Conservation (phyloP, 2,329 filamentous ascomycete genomes). For the Scedosporium boydii region DNA sequence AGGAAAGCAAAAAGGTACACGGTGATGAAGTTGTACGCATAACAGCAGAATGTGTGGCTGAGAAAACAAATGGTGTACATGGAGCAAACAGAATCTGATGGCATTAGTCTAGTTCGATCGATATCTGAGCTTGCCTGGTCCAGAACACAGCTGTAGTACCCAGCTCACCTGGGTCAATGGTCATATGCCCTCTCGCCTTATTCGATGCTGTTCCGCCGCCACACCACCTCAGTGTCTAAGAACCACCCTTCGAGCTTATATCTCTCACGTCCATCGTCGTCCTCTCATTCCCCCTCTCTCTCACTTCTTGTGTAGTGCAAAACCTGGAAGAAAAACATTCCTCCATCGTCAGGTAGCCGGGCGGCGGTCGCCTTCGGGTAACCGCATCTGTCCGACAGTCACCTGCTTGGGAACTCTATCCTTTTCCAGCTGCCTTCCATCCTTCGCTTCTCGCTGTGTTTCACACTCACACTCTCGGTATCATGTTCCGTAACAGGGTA, state of each 20-base stretch:
- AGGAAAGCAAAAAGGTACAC: neutral
- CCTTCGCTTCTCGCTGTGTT: neutral
- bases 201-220: too few relatives aligned
- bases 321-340: neutral
- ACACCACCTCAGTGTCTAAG: too few relatives aligned
- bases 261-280: neutral
- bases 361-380: slow-evolving; percentile 5
- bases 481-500: neutral
- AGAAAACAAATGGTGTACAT: neutral
- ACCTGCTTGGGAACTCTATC: neutral
- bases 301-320: neutral
- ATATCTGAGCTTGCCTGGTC: neutral
- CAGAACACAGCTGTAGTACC: neutral
- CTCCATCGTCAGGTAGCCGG: neutral
- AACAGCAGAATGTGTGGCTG: neutral
- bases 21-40: neutral
- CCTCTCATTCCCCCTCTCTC: neutral
- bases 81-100: neutral
- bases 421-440: neutral
- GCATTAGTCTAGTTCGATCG: neutral
- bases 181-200: too few relatives aligned
- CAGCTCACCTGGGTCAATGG: too few relatives aligned
- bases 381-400: neutral
- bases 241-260: too few relatives aligned
- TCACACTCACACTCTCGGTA: neutral